A percentile compares a stretch with the other conserved stretches of the same genome.
phyloP scores from a whole-genome alignment of 78 protist species.

The Guillardia theta region DNA sequence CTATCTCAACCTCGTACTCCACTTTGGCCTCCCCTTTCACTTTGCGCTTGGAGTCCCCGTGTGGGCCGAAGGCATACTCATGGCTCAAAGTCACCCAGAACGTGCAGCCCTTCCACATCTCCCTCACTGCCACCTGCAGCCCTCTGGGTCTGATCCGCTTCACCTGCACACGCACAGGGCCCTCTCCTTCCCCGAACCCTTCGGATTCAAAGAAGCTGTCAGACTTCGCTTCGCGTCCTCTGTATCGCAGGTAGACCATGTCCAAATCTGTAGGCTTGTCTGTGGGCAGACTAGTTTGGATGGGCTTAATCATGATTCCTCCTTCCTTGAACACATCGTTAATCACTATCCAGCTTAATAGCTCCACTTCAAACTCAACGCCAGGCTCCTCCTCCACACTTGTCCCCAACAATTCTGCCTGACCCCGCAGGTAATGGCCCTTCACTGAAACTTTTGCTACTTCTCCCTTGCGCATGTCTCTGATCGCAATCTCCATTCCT shows the following conservation, averaged over 20 bases:
- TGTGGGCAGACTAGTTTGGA: neutral
- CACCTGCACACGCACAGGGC: no score
- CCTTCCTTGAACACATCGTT: neutral
- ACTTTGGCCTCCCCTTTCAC: neutral
- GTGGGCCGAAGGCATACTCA: neutral
- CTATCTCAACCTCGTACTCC: neutral
- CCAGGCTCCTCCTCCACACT: neutral
- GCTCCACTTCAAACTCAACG: neutral
- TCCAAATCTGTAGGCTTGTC: neutral
- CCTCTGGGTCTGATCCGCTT: no score
- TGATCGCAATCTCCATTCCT: neutral
- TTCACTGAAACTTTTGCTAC: neutral
- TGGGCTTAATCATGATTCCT: neutral
- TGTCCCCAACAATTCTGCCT: neutral
- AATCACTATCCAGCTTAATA: neutral
- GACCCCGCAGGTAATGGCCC: neutral
- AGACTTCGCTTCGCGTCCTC: neutral
- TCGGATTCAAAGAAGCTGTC: neutral
- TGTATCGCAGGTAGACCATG: neutral
- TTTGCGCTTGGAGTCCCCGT: no score
- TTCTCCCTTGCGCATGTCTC: neutral
- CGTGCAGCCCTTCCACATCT: neutral
- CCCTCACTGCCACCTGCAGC: neutral
- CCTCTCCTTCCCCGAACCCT: no score
- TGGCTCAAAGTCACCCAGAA: neutral